Base-by-base conservation (phyloP, 1,284 basidiomycete genomes). In the Exobasidium rhododendri region DNA sequence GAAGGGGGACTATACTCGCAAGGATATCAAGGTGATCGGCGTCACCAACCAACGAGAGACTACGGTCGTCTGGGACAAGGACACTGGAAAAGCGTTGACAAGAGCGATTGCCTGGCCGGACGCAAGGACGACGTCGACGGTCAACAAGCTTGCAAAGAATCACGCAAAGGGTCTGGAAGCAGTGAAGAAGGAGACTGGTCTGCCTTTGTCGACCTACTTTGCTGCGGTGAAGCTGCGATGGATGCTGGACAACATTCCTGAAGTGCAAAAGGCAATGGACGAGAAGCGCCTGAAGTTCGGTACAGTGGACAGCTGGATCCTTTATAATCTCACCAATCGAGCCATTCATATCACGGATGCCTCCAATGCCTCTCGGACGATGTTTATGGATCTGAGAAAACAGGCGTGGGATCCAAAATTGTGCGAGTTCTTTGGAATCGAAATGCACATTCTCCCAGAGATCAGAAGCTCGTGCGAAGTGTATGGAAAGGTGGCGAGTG, bases 41-140 rank as follows among this genome's bases (percentile, higher is more conserved):
- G 91, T 98, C 82, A 97, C 94, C 54, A 98, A 97, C 80, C 94
- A 98, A 83, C 88, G 96, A 63, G 94, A 98, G 81, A 98, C 96
- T 3, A 89, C 94, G 1, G 88, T 97, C 20, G 91, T 89, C 11
- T 98, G 96, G 96, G 91, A 91, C 79, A 86, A 88, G 67, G 85
- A 84, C 74, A 94, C 92, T 1, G 94, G 94, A 55, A 89, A 90
- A 80, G 88, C 92, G 0, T 82, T 96, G 13, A 91, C 90, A 81
- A 73, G 66, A 46, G 91, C 93, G 51, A 93, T 98, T 70, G 94
- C 97, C 30, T 98, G 94, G 96, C 89, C 91, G 62, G 96, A 98
- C 80, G 88, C 89, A 7, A 86, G 96, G 52, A 97, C 92, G 58
- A 90, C 90, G 69, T 85, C 87, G 68, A 86, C 86, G 14, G 92